Conservation (phyloP, 257 asterid species). For the Knoxia roxburghii region DNA sequence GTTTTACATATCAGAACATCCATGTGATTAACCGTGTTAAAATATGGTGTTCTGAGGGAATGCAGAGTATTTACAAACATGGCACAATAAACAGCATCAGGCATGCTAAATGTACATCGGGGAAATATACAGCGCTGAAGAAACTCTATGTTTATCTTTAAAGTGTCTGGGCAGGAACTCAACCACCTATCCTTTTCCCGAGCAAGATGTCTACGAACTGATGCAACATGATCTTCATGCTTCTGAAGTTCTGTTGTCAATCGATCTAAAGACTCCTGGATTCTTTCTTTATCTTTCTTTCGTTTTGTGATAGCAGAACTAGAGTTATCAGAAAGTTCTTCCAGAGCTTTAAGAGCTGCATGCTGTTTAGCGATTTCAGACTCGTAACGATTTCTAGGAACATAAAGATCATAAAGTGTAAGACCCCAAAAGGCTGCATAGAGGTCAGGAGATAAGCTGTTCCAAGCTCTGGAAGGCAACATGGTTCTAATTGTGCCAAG, state of each 20-base stretch:
- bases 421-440: slow-evolving; percentile 99
- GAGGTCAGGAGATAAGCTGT: slow-evolving; percentile 94
- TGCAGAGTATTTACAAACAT: slow-evolving; percentile 92
- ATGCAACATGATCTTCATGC: slow-evolving; percentile 95
- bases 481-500: slow-evolving; percentile 80
- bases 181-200: slow-evolving; percentile 95
- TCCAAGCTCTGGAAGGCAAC: slow-evolving; percentile 98
- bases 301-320: slow-evolving; percentile 97
- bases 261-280: slow-evolving; percentile 96
- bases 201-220: slow-evolving; percentile 83
- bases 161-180: slow-evolving; percentile 96
- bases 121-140: slow-evolving; percentile 98
- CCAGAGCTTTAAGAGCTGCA: slow-evolving; percentile 87
- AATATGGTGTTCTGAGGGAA: slow-evolving; percentile 97
- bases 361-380: slow-evolving; percentile 88
- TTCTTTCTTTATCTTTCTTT: slow-evolving; percentile 97
- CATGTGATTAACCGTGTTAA: slow-evolving; percentile 96
- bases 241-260: slow-evolving; percentile 70
- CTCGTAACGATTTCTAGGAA: slow-evolving; percentile 84
- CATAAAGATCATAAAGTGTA: slow-evolving; percentile 89
- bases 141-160: slow-evolving; percentile 97
- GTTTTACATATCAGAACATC: slow-evolving; percentile 98
- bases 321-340: slow-evolving; percentile 92
- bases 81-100: slow-evolving; percentile 98
- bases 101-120: slow-evolving; percentile 97